phyloP scores from a whole-genome alignment of 179 eudicot species.

The Pouteria campechiana region DNA sequence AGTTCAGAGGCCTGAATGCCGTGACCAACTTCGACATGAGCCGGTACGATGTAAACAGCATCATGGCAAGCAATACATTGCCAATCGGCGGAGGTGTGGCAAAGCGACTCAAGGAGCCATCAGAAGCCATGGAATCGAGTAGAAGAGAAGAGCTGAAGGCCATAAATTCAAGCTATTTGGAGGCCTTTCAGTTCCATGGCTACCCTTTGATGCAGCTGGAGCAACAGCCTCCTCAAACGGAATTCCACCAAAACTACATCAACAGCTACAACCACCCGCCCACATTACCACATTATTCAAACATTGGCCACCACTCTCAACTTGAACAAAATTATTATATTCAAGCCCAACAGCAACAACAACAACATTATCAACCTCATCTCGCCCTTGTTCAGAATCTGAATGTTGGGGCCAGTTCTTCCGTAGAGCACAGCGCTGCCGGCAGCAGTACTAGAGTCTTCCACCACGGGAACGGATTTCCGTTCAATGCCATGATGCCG shows the following conservation, averaged over 20 bases:
- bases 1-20: conserved; percentile 88
- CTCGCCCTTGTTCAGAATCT: no score
- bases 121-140: conserved; percentile 62
- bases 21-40: conserved; percentile 95
- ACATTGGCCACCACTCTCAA: conserved; percentile 22
- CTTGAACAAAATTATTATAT: conserved; percentile 33
- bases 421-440: conserved; percentile 16
- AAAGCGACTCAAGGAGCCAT: conserved; percentile 83
- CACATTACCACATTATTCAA: conserved; percentile 24
- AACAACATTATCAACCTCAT: no score
- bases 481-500: conserved; percentile 22
- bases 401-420: conserved; percentile 11
- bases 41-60: conserved; percentile 83
- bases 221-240: conserved; percentile 22
- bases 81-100: conserved; percentile 97
- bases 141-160: conserved; percentile 72
- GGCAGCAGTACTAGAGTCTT: conserved; percentile 46
- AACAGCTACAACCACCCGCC: conserved; percentile 22
- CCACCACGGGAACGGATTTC: conserved; percentile 63
- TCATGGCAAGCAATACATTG: conserved; percentile 77
- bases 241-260: conserved; percentile 39
- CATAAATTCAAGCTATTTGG: conserved; percentile 22
- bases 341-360: conserved; percentile 48
- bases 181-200: no score
- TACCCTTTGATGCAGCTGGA: conserved; percentile 34